Percentiles rank a stretch among this genome's conserved stretches.
phyloP scores from a whole-genome alignment of 495 filamentous ascomycete species.

The Talaromyces borbonicus region DNA sequence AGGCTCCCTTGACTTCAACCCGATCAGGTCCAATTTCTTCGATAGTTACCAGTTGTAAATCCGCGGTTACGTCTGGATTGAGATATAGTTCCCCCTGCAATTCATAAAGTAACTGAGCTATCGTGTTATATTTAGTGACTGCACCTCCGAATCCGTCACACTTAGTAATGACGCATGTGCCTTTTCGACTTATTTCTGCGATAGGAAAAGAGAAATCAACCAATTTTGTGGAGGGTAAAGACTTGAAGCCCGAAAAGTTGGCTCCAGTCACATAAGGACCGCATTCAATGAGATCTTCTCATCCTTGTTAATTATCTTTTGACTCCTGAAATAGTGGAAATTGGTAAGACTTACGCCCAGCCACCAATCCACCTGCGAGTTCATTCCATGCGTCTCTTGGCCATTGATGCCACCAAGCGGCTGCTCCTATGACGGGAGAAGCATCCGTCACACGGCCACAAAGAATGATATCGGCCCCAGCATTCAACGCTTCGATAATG shows the following conservation, averaged over 20 bases:
- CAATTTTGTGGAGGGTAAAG: constrained; percentile 7
- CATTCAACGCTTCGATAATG: constrained; percentile 27
- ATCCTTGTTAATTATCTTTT: not conserved
- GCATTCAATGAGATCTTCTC: constrained; percentile 32
- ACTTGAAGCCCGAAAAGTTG: constrained; percentile 40
- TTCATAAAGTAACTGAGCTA: constrained; percentile 41
- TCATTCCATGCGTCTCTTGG: constrained; percentile 16
- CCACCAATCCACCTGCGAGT: constrained; percentile 28
- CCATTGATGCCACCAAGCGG: constrained; percentile 32
- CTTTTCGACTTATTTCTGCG: constrained; percentile 30
- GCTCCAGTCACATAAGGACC: constrained; percentile 32
- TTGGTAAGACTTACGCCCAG: constrained; percentile 16
- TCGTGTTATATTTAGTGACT: constrained; percentile 28
- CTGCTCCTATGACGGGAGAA: constrained; percentile 28
- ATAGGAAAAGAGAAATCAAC: constrained; percentile 29
- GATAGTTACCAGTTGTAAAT: constrained; percentile 25
- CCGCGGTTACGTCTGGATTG: constrained; percentile 36
- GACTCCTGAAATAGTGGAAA: not conserved
- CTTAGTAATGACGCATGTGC: constrained; percentile 19
- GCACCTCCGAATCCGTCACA: not conserved
- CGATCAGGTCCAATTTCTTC: constrained; percentile 22
- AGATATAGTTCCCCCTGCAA: constrained; percentile 39
- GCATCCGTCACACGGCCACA: constrained; percentile 35
- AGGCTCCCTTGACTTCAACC: constrained; percentile 28
- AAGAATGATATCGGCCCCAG: constrained; percentile 38